phyloP scores from a whole-genome alignment of 306 rosid genomes.

The Bauhinia variegata region DNA sequence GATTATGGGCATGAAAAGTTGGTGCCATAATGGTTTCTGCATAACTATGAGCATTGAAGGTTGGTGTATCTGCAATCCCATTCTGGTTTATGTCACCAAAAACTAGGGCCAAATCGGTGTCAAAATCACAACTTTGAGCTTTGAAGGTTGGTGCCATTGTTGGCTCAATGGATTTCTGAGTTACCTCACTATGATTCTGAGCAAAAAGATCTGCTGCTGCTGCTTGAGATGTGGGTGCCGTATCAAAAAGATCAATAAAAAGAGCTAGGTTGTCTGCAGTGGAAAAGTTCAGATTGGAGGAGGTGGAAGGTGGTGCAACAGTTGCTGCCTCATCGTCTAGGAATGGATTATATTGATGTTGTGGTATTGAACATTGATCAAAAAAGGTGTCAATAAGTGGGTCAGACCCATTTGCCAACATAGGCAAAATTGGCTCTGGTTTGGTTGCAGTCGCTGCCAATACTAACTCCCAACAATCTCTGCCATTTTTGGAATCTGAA shows the following conservation, averaged over 20 bases:
- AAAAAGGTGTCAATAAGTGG: conserved; percentile 27
- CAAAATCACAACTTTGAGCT: not conserved
- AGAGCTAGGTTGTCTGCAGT: not conserved
- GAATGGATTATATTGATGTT: conserved; percentile 67
- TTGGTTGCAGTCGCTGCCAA: conserved; percentile 45
- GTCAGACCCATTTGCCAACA: conserved; percentile 34
- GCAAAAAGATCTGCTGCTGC: conserved; percentile 7
- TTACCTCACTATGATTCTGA: not conserved
- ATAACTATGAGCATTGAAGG: not conserved
- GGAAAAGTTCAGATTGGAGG: not conserved
- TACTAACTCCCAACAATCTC: conserved; percentile 65
- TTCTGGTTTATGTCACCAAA: conserved; percentile 28
- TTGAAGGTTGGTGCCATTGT: not conserved
- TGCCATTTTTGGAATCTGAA: not conserved
- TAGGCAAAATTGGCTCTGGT: not conserved
- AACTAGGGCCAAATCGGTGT: not conserved
- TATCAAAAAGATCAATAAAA: conserved; percentile 25
- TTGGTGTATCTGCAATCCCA: not conserved
- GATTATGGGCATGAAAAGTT: not conserved
- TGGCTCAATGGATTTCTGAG: no score
- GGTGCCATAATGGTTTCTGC: not conserved
- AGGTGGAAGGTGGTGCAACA: conserved; percentile 5
- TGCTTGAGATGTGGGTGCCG: conserved; percentile 30
- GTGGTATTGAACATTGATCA: conserved; percentile 37
- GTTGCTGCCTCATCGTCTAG: conserved; percentile 47